Percentiles rank a stretch among this genome's conserved stretches.
Conservation (phyloP, 495 filamentous ascomycete species). For the Tuber magnatum region DNA sequence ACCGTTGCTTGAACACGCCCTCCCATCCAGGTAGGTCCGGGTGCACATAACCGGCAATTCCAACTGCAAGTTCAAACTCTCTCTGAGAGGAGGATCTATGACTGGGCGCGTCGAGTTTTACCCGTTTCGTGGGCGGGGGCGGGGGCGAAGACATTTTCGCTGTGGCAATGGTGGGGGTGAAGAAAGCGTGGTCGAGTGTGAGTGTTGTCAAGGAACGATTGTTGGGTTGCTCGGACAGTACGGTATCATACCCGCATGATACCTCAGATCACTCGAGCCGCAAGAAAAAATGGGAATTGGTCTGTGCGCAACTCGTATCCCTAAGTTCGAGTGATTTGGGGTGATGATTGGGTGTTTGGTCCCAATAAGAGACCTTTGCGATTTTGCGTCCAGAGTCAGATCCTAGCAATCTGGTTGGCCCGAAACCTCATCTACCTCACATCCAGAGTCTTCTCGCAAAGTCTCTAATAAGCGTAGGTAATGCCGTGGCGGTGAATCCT, state of each 20-base stretch:
- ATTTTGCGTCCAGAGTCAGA: too few species aligned
- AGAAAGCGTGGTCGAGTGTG: background rate
- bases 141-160: background rate
- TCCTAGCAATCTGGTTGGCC: too few species aligned
- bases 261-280: background rate
- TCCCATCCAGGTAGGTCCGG: constrained; percentile 48
- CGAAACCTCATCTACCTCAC: too few species aligned
- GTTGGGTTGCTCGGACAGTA: background rate
- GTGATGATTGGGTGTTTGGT: background rate
- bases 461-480: too few species aligned
- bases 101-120: constrained; percentile 1
- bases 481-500: background rate
- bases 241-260: background rate
- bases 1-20: constrained; percentile 57
- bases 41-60: constrained; percentile 55
- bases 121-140: constrained; percentile 20
- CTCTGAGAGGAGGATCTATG: constrained; percentile 20
- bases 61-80: constrained; percentile 48
- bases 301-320: background rate
- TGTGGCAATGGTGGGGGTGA: background rate
- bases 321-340: background rate
- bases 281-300: background rate
- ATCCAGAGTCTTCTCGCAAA: too few species aligned
- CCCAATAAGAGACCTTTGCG: background rate
- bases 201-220: background rate